Evolutionary conservation across 2,329 filamentous ascomycete species (phyloP), one percentile per base, ranked within the genome.

Genomic region (Monilinia aucupariae): DNA sequence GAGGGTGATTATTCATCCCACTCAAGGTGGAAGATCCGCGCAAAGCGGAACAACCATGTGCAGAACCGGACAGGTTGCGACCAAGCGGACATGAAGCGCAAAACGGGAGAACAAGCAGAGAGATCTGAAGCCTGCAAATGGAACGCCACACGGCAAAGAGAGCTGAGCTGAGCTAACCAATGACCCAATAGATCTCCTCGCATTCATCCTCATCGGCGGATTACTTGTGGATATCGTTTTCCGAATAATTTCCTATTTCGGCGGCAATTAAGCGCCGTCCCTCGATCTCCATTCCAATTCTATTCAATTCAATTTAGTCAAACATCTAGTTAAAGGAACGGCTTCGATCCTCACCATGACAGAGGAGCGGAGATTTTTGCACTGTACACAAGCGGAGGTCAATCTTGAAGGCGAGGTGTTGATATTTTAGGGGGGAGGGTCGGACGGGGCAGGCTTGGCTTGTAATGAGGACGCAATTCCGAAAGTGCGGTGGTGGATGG

Each of bases 371-470:
- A 47, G 20, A 9, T 9, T 22, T 47, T 22, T 12, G n/a, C 12
- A 56, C 27, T 45, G 20, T 34, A 56, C 41, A 47, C 41, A 12
- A 12, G 30, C 39, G 10, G 13, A 22, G 3, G 27, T 25, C 25
- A 27, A 43, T 22, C 8, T 56, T 9, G 30, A n/a, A 8, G n/a
- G 27, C 39, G 25, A 45, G 53, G 27, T 45, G 41, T 55, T 13
- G n/a, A 34, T 34, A 58, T 34, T 34, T 10, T 58, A 58, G 54
- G 54, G 54, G n/a, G n/a, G n/a, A n/a, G n/a, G n/a, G n/a, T n/a
- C n/a, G n/a, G n/a, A n/a, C n/a, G n/a, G n/a, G n/a, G 5, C 22
- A 41, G 54, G 43, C 13, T 25, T 47, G 43, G 20, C 34, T 32
- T 58, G 41, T 13, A 54, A 27, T 20, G 9, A 34, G 6, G n/a